Conservation (phyloP, 2,329 filamentous ascomycete genomes). For the Ophidiomyces ophidiicola region DNA sequence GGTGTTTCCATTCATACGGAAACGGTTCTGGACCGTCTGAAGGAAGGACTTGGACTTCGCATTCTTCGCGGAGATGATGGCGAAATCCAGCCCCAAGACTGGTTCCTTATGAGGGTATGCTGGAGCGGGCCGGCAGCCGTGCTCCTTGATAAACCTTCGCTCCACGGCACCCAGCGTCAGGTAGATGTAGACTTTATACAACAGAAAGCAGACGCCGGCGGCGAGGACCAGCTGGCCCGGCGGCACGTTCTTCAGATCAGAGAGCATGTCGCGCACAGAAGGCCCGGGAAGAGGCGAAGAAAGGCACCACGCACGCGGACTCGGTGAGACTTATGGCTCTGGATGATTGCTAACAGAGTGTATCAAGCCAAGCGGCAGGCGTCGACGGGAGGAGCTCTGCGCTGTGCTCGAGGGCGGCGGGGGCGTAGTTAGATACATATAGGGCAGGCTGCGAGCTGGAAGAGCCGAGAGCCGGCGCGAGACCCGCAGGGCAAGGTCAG, state of each 20-base stretch:
- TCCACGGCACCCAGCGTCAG: conserved; percentile 11
- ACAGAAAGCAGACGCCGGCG: conserved; percentile 4
- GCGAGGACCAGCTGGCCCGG: conserved; percentile 8
- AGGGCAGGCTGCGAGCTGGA: too few species aligned
- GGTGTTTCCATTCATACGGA: conserved; percentile 14
- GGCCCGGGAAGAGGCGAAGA: not conserved
- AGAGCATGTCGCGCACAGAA: conserved; percentile 8
- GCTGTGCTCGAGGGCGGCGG: too few species aligned
- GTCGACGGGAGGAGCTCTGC: too few species aligned
- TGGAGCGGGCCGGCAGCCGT: conserved; percentile 39
- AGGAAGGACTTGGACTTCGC: conserved; percentile 10
- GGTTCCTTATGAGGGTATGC: conserved; percentile 43
- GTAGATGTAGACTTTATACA: conserved; percentile 14
- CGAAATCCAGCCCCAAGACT: conserved; percentile 42
- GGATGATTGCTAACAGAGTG: too few species aligned
- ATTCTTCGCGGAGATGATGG: conserved; percentile 19
- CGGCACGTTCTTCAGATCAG: conserved; percentile 4
- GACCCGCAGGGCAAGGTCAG: too few species aligned
- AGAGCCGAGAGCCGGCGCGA: too few species aligned
- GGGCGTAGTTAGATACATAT: too few species aligned
- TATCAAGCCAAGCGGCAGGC: too few species aligned
- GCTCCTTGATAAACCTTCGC: conserved; percentile 15
- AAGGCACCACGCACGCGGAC: too few species aligned
- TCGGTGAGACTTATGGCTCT: too few species aligned
- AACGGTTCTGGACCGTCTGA: conserved; percentile 10